A percentile compares a stretch with the other conserved stretches of the same genome.
Evolutionary conservation across 2,329 filamentous ascomycete species (phyloP).

Genomic region (Venturia nashicola): DNA sequence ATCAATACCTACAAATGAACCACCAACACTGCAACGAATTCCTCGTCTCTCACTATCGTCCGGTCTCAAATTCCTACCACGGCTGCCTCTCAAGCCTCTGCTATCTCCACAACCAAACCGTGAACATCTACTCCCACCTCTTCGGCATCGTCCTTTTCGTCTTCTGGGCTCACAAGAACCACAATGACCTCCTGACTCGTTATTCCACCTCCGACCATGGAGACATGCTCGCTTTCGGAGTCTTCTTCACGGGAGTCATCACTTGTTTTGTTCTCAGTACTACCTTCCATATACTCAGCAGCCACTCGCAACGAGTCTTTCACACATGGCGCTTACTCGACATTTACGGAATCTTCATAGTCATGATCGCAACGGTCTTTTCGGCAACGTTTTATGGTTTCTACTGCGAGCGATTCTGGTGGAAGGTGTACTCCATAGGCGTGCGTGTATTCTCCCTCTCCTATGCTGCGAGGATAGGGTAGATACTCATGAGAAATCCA

Average conservation of each 20-base stretch:
- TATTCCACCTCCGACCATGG: conserved; percentile 12
- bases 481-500: not conserved
- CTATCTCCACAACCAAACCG: conserved; percentile 49
- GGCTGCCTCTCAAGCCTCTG: conserved; percentile 41
- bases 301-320: conserved; percentile 68
- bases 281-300: conserved; percentile 71
- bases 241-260: conserved; percentile 27
- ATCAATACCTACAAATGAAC: no score
- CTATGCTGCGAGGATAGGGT: no score
- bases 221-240: conserved; percentile 23
- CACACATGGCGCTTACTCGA: conserved; percentile 22
- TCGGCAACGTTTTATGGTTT: conserved; percentile 1
- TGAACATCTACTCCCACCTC: conserved; percentile 55
- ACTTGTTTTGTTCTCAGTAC: conserved; percentile 39
- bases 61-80: conserved; percentile 42
- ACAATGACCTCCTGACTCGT: not conserved
- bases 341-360: not conserved
- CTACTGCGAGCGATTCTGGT: conserved; percentile 1
- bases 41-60: conserved; percentile 49
- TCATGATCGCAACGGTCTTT: not conserved
- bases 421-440: not conserved
- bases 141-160: not conserved
- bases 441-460: not conserved
- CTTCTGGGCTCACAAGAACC: not conserved
- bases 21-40: conserved; percentile 45